Base-by-base conservation (phyloP, 1,284 basidiomycete species). In the Papiliotrema laurentii region DNA sequence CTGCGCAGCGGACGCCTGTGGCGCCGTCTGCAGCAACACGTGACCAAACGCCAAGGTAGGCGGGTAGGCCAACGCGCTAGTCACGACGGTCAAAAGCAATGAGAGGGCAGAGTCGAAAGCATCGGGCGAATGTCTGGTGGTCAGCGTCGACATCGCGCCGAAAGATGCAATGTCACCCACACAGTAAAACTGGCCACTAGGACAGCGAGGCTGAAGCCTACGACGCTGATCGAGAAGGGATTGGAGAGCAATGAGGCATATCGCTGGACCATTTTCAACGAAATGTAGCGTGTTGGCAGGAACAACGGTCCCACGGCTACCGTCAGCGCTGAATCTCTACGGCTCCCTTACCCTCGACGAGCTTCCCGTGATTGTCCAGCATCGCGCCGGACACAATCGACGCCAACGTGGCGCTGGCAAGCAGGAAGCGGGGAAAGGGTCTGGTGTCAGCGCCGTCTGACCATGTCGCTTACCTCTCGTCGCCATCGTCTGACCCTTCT, bases 11-110 rank as follows among this genome's bases (percentile, higher is more conserved):
- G 85, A 75, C 5, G 77, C 72, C 0, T 66, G 56, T 0, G 91
- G 91, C 0, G 89, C 82, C 0, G 91, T 96, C 68, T 96, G 91
- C 3, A 96, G 73, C 1, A 97, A 77, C 1, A 91, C 84, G 9
- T 85, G 82, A 2, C 87, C 90, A 24, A 91, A 84, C 0, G 86
- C 80, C 4, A 83, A 77, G 19, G 84, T 87, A 0, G 89, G 84
- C 1, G 83, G 81, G 67, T 89, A 93, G 0, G 90, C 85, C 25
- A 93, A 78, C 37, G 82, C 80, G 68, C 86, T 86, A 7, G 89
- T 92, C 11, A 87, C 75, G 5, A 84, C 67, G 0, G 89, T 84
- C 51, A 89, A 82, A 5, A 85, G 56, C 6, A 81, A 78, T 0
- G 91, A 88, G 25, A 93, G 76, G 4, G 83, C 68, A 16, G 92